Percentiles rank a stretch among this genome's conserved stretches.
These are phyloP conservation scores for Saccharomycopsis microspora DNA, from an alignment of 805 yeast species.

Conservation along the genomic window DNA sequence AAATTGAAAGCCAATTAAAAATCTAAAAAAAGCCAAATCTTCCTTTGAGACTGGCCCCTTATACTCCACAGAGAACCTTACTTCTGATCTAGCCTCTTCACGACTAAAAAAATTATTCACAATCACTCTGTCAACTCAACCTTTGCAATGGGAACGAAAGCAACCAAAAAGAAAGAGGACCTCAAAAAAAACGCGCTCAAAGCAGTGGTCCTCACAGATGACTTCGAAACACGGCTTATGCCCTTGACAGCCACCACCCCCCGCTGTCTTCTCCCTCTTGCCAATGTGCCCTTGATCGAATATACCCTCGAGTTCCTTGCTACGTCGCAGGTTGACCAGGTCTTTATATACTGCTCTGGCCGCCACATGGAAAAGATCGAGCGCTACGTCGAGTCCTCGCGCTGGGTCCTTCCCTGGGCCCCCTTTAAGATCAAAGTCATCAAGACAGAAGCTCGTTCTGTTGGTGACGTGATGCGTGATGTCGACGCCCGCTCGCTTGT, in stretches of 20 bases:
- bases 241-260: constrained; percentile 83
- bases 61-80: no score
- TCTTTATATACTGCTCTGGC: constrained; percentile 77
- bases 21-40: no score
- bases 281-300: constrained; percentile 88
- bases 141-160: background rate
- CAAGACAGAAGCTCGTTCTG: constrained; percentile 79
- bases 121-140: no score
- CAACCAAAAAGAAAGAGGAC: constrained; percentile 22
- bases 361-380: constrained; percentile 82
- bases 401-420: constrained; percentile 57
- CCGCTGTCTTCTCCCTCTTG: constrained; percentile 83
- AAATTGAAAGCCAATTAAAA: no score
- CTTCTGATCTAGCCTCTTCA: no score
- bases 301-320: constrained; percentile 93
- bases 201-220: constrained; percentile 91
- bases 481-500: constrained; percentile 84
- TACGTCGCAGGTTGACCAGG: constrained; percentile 81
- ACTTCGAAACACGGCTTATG: constrained; percentile 85
- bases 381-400: constrained; percentile 62
- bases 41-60: no score
- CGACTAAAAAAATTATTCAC: no score
- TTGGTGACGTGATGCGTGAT: constrained; percentile 97
- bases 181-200: constrained; percentile 70
- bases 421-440: constrained; percentile 69